Evolutionary conservation across 352 stramenopile species (phyloP), one percentile per base, ranked within the genome.

Genomic region (Peronospora destructor): DNA sequence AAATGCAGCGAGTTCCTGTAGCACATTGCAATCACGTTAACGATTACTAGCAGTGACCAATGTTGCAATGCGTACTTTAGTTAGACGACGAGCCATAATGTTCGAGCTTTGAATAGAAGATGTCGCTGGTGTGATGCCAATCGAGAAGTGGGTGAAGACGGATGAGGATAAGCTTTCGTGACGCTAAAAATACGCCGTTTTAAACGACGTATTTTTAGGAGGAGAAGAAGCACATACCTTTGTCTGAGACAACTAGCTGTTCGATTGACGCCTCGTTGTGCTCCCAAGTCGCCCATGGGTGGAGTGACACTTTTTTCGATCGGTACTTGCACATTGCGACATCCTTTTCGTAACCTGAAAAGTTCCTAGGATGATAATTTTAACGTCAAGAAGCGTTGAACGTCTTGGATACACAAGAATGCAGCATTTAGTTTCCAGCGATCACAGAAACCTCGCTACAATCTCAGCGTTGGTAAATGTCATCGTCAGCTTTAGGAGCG

Each of bases 1-100:
- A 36, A 95, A 93, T 49, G 94, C 83, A 12, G 74, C 68, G 13
- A 94, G 73, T 68, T 95, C 84, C 82, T 94, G 44, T 14, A 40
- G 25, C 39, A 45, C 11, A 33, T 33, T 16, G 11, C 1, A 25
- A 14, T 30, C 9, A 21, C 10, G 12, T 28, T 35, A 33, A n/a
- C 12, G 11, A 2, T 25, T n/a, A 9, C 5, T 13, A 25, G 23
- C 26, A 32, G 11, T 19, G 34, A 34, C 6, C 12, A 33, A 11
- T 45, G 14, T 19, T 16, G 11, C 2, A 6, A 45, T n/a, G 8
- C 41, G 37, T 45, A 90, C 81, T 68, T 93, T 93, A 35, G 80
- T 90, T 29, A 93, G 56, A 69, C 82, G 77, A 43, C 82, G 76
- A 36, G 82, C 82, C 82, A 93, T 93, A 6, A 13, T 63, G 42